A percentile compares a stretch with the other conserved stretches of the same genome.
phyloP scores from a whole-genome alignment of 179 eudicot genomes.

The Gypsophila paniculata region DNA sequence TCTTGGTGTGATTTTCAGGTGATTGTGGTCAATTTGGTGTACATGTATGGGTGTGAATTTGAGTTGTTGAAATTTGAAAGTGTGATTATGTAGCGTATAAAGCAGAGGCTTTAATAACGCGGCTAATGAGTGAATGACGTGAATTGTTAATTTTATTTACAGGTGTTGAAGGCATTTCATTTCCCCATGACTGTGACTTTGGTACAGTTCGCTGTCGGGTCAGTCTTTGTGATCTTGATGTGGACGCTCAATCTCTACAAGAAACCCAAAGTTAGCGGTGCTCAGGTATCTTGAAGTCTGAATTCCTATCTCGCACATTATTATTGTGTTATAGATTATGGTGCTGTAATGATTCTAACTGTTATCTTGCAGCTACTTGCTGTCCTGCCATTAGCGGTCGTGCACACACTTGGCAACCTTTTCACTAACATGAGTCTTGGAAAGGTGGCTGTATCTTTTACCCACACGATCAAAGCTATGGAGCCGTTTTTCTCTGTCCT shows the following conservation, averaged over 20 bases:
- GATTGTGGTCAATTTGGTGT: background rate
- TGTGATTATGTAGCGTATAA: background rate
- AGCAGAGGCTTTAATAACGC: background rate
- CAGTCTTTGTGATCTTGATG: constrained; percentile 63
- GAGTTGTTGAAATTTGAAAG: no score
- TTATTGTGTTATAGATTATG: constrained; percentile 4
- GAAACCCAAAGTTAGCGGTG: constrained; percentile 70
- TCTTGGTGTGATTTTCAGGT: background rate
- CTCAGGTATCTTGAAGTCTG: constrained; percentile 48
- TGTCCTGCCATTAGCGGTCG: constrained; percentile 75
- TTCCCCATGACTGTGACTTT: constrained; percentile 68
- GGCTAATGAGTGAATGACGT: background rate
- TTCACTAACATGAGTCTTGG: constrained; percentile 98
- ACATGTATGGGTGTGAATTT: background rate
- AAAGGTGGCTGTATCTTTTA: constrained; percentile 94
- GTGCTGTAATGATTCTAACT: constrained; percentile 4
- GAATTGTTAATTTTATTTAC: constrained; percentile 19
- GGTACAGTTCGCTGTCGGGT: constrained; percentile 79
- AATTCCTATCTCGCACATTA: background rate
- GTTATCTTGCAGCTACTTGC: constrained; percentile 63
- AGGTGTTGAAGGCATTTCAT: constrained; percentile 81
- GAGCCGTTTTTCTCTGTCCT: constrained; percentile 96
- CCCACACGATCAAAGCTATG: constrained; percentile 97
- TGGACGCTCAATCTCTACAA: constrained; percentile 78
- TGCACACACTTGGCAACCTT: constrained; percentile 86